Evolutionary conservation across 2,329 filamentous ascomycete species (phyloP), one percentile per base, ranked within the genome.

Genomic region (Dothidotthia symphoricarpi): DNA sequence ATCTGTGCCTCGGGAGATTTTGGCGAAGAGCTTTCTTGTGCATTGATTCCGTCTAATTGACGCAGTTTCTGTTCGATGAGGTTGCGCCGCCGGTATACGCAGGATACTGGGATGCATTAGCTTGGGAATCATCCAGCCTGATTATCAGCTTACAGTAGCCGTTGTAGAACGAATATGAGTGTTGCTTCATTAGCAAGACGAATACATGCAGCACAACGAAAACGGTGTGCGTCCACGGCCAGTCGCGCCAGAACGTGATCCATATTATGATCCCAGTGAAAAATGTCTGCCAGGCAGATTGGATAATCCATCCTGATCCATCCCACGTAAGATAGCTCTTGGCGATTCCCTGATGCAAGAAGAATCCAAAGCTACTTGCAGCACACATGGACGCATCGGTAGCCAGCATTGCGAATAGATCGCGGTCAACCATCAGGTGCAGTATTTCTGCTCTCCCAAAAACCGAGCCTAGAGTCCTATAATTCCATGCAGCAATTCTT

Each of bases 191-290:
- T 16, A 90, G 61, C 75, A 89, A 84, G 5, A 85, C 79, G 38
- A 90, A 69, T 11, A 81, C 81, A 57, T 90, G 85, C 13, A 90
- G 69, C 8, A 86, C 81, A 34, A 87, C 85, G 62, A 86, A 88
- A 13, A 88, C 82, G 2, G 84, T 87, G 55, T 88, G 86, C 11
- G 86, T 87, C 86, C 86, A 90, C 1, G 85, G 83, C 86, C 86
- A 91, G 34, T 88, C 79, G 4, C 85, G 76, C 56, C 81, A 75
- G 33, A 85, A 75, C 0, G 85, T 83, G 69, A 85, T 79, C 34
- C 75, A 77, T 4, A 89, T 69, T 3, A 84, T 76, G 7, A 72
- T 72, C 3, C 69, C 74, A 9, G 88, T 75, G 52, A 83, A 89
- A 11, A 72, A 45, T 0, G 73, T 70, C 67, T 91, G 83, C 85